Evolutionary conservation across 345 rosid genomes (phyloP), one percentile per base, ranked within the genome.

Genomic region (Gossypium australe): DNA sequence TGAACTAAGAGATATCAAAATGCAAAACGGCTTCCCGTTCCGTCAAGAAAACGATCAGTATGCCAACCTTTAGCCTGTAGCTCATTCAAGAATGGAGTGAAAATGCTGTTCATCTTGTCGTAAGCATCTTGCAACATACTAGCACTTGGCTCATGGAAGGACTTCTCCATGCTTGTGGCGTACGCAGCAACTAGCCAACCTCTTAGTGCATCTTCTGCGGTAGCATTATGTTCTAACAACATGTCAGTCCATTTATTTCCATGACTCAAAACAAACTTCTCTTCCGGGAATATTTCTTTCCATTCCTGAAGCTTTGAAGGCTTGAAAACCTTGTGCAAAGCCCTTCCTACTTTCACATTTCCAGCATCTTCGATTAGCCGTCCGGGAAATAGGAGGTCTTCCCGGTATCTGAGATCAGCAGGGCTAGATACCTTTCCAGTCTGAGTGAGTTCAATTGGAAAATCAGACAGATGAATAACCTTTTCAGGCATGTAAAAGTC

Each of bases 111-210:
- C 97, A 91, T 88, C 84, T 84, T 90, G 56, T 80, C 81, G 45
- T 91, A 89, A 1, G 97, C 97, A 3, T 85, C 91, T 80, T 73
- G 86, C 82, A 91, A 57, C 44, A 84, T 77, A 2, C 71, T 41
- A 12, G 56, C 73, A 64, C 76, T 87, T 10, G 73, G 72, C 76
- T 80, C 80, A 11, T 70, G 62, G 27, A 78, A 78, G 11, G 79
- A 84, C 29, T 82, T 81, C 77, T 44, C 74, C 88, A 78, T 86
- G 64, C 77, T 79, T 16, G 85, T 76, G 27, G 88, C 87, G 78
- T 84, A 89, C 9, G 92, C 98, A 67, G 99, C 97, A 59, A 95
- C 92, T 67, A 93, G 75, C 99, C 99, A 95, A 53, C 98, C 99
- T 87, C 93, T 89, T 80, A 91, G 72, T 57, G 94, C 99, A 72